Percentiles rank a stretch among this genome's conserved stretches.
Evolutionary conservation across 2,329 filamentous ascomycete genomes (phyloP).

Genomic region (Rachicladosporium sp.): DNA sequence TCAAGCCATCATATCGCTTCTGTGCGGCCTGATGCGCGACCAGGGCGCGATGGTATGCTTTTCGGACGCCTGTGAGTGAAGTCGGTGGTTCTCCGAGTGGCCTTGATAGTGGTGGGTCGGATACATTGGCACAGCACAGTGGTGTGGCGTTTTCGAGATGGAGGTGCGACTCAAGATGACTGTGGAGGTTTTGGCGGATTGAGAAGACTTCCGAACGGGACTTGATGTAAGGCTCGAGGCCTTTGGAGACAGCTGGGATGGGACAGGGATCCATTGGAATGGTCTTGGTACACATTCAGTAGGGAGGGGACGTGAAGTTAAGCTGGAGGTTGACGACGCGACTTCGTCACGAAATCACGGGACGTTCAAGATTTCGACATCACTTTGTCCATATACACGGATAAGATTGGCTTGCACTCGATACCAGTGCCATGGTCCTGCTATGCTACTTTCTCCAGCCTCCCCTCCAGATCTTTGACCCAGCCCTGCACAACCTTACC

Average conservation of each 20-base stretch:
- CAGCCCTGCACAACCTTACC: slow-evolving; percentile 75
- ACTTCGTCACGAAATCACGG: too few species aligned
- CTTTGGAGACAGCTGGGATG: slow-evolving; percentile 18
- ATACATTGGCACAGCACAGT: slow-evolving; percentile 7
- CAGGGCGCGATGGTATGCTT: slow-evolving; percentile 20
- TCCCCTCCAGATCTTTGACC: slow-evolving; percentile 72
- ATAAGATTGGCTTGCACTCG: background rate
- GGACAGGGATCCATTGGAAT: slow-evolving; percentile 9
- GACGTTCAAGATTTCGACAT: too few species aligned
- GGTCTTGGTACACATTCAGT: background rate
- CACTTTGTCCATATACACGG: too few species aligned
- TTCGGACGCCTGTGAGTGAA: slow-evolving; percentile 16
- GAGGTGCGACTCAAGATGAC: slow-evolving; percentile 12
- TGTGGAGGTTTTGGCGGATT: slow-evolving; percentile 17
- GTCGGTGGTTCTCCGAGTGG: slow-evolving; percentile 6
- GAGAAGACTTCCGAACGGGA: slow-evolving; percentile 15
- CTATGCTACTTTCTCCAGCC: background rate
- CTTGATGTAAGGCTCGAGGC: slow-evolving; percentile 20
- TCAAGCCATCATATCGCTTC: slow-evolving; percentile 17
- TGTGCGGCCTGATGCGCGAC: slow-evolving; percentile 18
- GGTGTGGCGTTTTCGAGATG: slow-evolving; percentile 5
- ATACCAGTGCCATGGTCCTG: background rate
- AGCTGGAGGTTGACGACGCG: too few species aligned
- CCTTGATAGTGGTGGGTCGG: slow-evolving; percentile 2
- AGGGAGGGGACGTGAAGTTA: too few species aligned